A percentile compares a stretch with the other conserved stretches of the same genome.
Conservation (phyloP, 306 rosid genomes). For the Oemleria cerasiformis region DNA sequence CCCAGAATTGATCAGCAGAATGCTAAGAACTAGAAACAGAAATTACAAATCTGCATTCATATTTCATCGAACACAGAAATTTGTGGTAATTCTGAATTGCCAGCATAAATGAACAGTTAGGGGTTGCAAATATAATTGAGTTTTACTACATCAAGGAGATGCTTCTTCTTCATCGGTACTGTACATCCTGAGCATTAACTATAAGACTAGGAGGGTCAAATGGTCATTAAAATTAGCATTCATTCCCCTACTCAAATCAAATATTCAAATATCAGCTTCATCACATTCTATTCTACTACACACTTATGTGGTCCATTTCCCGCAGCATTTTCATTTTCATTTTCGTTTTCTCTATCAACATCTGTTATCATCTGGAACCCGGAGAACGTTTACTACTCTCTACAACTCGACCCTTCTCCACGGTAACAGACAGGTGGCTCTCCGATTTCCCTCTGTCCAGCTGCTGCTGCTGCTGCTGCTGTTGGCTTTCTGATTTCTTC, state of each 20-base stretch:
- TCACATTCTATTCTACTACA: not conserved
- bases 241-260: not conserved
- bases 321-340: not conserved
- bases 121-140: constrained; percentile 27
- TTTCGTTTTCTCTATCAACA: constrained; percentile 4
- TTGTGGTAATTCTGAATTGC: constrained; percentile 23
- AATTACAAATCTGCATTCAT: not conserved
- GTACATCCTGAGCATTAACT: constrained; percentile 26
- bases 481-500: constrained; percentile 34
- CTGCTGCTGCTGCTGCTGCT: constrained; percentile 18
- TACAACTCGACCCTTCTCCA: constrained; percentile 46
- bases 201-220: not conserved
- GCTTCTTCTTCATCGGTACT: constrained; percentile 26
- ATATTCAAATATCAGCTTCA: not conserved
- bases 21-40: constrained; percentile 25
- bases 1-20: constrained; percentile 22
- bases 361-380: constrained; percentile 29
- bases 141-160: constrained; percentile 22
- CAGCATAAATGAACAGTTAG: constrained; percentile 29
- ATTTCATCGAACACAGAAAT: constrained; percentile 21
- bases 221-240: not conserved
- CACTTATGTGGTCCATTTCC: not conserved
- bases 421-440: constrained; percentile 31
- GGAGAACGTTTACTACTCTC: constrained; percentile 27
- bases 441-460: constrained; percentile 69